Evolutionary conservation across 1,284 basidiomycete species (phyloP).

Genomic region (Trametes versicolor): DNA sequence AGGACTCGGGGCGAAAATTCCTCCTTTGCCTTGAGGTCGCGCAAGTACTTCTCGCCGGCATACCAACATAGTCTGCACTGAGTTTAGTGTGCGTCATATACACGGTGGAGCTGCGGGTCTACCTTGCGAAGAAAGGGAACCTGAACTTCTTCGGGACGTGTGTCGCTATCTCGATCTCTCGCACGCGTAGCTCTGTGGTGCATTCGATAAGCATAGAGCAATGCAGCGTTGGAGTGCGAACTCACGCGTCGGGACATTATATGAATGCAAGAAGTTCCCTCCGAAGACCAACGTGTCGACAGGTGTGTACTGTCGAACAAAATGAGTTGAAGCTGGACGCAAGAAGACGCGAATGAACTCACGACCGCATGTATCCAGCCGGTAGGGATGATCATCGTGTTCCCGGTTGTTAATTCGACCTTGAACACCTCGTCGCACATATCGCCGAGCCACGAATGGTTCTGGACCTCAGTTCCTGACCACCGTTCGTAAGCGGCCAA

Average conservation of each 20-base stretch:
- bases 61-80: slow-evolving; percentile 86
- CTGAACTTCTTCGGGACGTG: slow-evolving; percentile 96
- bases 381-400: slow-evolving; percentile 96
- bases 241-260: slow-evolving; percentile 78
- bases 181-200: slow-evolving; percentile 83
- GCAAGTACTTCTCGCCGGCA: slow-evolving; percentile 81
- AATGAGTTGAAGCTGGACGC: neutral
- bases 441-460: slow-evolving; percentile 91
- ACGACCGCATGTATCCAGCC: slow-evolving; percentile 99
- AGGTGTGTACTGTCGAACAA: slow-evolving; percentile 79
- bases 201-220: slow-evolving; percentile 2
- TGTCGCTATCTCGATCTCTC: slow-evolving; percentile 93
- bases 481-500: slow-evolving; percentile 89
- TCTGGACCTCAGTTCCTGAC: slow-evolving; percentile 92
- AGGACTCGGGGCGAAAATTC: slow-evolving; percentile 73
- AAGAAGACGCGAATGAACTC: slow-evolving; percentile 41
- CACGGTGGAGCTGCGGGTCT: slow-evolving; percentile 37
- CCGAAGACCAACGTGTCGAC: slow-evolving; percentile 95
- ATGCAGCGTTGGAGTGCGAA: slow-evolving; percentile 25
- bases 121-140: slow-evolving; percentile 90
- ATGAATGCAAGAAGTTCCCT: slow-evolving; percentile 95
- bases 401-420: slow-evolving; percentile 83
- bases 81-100: slow-evolving; percentile 8
- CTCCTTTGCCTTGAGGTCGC: slow-evolving; percentile 73
- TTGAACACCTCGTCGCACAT: slow-evolving; percentile 89